Evolutionary conservation across 164 flowering plant genomes (phyloP), one percentile per base, ranked within the genome.

Genomic region (Stephania cephalantha): DNA sequence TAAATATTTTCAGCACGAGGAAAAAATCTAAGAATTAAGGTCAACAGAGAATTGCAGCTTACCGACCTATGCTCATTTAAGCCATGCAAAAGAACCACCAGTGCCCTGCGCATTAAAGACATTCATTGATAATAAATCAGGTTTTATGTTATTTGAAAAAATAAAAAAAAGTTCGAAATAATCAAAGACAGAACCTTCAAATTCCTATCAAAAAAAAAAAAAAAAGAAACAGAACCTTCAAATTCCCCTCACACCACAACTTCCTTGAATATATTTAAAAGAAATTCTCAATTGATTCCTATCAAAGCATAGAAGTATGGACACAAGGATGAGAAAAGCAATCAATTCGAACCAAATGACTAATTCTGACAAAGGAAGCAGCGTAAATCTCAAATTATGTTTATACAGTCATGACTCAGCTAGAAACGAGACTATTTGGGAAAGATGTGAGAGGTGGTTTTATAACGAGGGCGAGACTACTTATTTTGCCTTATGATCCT

Each of bases 21-120:
- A 58, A 46, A 70, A 68, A 71, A 15, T 73, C 11, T 63, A 52
- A 12, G 25, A 52, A 50, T 1, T 6, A n/a, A 5, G 13, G 2
- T 22, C 25, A 30, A 53, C 46, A 52, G 30, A 77, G 52, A 1
- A 35, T 7, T 48, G 12, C 9, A 61, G 13, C n/a, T 46, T 3
- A 78, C 81, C 52, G 72, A 92, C 98, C 98, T 89, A 88, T 92
- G 98, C 84, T 95, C 97, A 72, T 95, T 95, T 29, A 95, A 85
- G 68, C 98, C 98, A 85, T 95, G 98, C 80, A 94, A 46, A 75
- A 94, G 78, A 82, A 92, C 78, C 68, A 92, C 89, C 76, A 94
- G 17, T 45, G 95, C 97, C 86, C 97, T 92, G 84, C 80, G 85
- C 61, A 84, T 61, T 6, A 61, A 61, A 61, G 25, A 61, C 66